These are phyloP conservation scores for Salix purpurea DNA, from an alignment of 345 rosid species.

Conservation along the genomic window DNA sequence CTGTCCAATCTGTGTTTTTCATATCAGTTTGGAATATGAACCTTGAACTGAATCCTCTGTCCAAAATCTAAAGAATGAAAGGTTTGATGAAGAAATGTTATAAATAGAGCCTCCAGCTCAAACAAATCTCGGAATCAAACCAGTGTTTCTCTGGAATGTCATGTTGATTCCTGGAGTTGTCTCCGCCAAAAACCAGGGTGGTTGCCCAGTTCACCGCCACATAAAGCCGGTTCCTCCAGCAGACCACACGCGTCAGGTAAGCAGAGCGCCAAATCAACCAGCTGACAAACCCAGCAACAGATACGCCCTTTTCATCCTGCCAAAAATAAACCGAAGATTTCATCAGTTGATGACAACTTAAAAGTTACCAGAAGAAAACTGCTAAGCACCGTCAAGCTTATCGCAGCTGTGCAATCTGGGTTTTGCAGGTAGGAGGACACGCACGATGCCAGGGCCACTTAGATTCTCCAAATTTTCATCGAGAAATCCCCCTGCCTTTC, in stretches of 20 bases:
- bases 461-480: too few species aligned
- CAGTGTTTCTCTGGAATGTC: not conserved
- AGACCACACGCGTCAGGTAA: conserved; percentile 61
- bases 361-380: not conserved
- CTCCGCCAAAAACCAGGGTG: conserved; percentile 69
- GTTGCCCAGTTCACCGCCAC: conserved; percentile 76
- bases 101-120: not conserved
- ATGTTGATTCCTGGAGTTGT: conserved; percentile 37
- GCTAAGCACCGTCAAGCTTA: not conserved
- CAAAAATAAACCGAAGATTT: not conserved
- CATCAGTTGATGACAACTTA: not conserved
- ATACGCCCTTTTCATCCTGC: conserved; percentile 57
- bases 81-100: not conserved
- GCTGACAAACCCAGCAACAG: conserved; percentile 53
- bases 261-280: conserved; percentile 72
- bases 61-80: not conserved
- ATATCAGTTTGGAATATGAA: not conserved
- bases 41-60: not conserved
- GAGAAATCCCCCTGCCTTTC: conserved; percentile 68
- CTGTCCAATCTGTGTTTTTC: not conserved
- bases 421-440: too few species aligned
- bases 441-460: too few species aligned
- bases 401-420: not conserved
- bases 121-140: not conserved
- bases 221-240: conserved; percentile 75